Percentiles rank a stretch among this genome's conserved stretches.
Evolutionary conservation across 768 basidiomycete species (phyloP).

Genomic region (Cyclocybe aegerita): DNA sequence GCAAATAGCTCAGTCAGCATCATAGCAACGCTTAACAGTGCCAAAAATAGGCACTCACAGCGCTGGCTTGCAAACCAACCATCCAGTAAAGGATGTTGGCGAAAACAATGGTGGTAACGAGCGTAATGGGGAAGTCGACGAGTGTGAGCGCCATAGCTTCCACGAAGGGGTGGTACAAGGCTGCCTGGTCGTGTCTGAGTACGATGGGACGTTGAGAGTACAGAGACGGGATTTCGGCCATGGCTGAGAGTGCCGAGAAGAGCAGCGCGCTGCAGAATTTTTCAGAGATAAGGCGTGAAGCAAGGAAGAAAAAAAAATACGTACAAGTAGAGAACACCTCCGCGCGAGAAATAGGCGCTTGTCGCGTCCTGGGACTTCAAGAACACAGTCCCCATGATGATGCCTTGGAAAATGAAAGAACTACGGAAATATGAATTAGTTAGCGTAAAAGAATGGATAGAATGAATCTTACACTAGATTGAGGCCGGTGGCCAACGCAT

Average conservation of each 20-base stretch:
- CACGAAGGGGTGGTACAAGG: constrained; percentile 47
- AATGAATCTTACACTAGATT: constrained; percentile 26
- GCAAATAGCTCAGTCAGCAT: not conserved
- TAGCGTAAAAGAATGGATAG: not conserved
- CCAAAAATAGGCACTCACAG: constrained; percentile 10
- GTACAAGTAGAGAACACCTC: constrained; percentile 76
- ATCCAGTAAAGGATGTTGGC: constrained; percentile 60
- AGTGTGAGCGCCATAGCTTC: constrained; percentile 52
- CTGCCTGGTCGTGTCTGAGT: constrained; percentile 53
- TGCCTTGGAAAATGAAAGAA: constrained; percentile 48
- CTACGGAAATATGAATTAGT: constrained; percentile 25
- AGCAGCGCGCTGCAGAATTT: constrained; percentile 45
- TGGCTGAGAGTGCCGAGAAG: constrained; percentile 54
- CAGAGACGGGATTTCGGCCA: constrained; percentile 65
- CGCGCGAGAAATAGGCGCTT: constrained; percentile 69
- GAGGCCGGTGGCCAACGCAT: constrained; percentile 34
- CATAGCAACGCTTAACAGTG: no score
- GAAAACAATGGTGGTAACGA: constrained; percentile 43
- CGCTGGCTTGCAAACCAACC: constrained; percentile 52
- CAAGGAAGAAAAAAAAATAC: constrained; percentile 14
- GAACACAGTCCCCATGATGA: constrained; percentile 67
- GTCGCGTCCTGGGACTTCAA: constrained; percentile 53
- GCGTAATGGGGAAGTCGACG: constrained; percentile 59
- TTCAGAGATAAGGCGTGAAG: not conserved
- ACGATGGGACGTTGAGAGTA: constrained; percentile 64